A percentile compares a stretch with the other conserved stretches of the same genome.
Evolutionary conservation across 83 land plant genomes (phyloP).

Genomic region (Larix sibirica): DNA sequence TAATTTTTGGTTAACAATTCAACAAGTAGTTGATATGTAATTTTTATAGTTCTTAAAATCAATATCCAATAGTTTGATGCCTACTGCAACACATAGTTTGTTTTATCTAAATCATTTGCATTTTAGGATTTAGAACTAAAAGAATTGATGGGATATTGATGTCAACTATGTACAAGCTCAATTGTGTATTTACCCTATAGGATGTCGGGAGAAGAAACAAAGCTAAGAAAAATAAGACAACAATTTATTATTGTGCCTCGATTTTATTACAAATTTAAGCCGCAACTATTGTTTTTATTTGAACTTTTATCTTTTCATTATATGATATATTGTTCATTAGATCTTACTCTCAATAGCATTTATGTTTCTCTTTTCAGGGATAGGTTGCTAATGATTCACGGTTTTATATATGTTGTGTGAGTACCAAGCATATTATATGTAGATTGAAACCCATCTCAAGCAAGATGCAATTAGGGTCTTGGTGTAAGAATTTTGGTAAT

Average conservation of each 20-base stretch:
- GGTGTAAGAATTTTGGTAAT: too few species aligned
- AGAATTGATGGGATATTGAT: background rate
- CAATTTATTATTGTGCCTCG: too few species aligned
- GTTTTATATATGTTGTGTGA: too few species aligned
- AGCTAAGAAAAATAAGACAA: background rate
- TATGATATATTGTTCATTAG: background rate
- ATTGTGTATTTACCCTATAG: background rate
- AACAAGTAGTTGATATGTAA: constrained; percentile 48
- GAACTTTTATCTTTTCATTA: background rate
- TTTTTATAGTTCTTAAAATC: too few species aligned
- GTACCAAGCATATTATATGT: too few species aligned
- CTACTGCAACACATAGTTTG: background rate
- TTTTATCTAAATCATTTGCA: background rate
- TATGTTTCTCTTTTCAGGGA: too few species aligned
- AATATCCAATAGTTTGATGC: background rate
- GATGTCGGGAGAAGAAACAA: background rate
- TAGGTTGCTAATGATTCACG: too few species aligned
- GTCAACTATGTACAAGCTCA: background rate
- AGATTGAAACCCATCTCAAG: too few species aligned
- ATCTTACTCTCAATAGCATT: too few species aligned
- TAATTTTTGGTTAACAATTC: constrained; percentile 45
- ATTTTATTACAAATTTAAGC: background rate
- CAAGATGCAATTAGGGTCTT: too few species aligned
- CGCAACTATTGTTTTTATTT: background rate
- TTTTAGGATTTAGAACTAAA: background rate